Percentiles rank a stretch among this genome's conserved stretches.
Evolutionary conservation across 345 rosid species (phyloP).

Genomic region (Eucalyptus tenuipes): DNA sequence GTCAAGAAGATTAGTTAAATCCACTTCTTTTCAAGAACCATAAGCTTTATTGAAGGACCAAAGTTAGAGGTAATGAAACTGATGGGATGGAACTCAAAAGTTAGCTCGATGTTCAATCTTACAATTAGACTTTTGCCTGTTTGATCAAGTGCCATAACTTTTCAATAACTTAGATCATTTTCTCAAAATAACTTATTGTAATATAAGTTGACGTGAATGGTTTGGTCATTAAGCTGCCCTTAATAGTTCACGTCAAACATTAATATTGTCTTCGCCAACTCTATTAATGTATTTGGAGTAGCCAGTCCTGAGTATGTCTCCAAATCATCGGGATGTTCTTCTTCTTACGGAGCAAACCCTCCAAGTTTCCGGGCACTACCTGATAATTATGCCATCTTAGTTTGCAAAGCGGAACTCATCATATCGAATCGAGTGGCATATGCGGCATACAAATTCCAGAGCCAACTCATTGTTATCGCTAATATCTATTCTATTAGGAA

Average conservation of each 20-base stretch:
- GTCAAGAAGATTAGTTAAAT: not conserved
- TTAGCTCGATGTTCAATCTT: not conserved
- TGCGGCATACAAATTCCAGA: not conserved
- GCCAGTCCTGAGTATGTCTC: not conserved
- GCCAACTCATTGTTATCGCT: not conserved
- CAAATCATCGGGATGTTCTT: not conserved
- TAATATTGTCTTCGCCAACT: not conserved
- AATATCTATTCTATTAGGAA: not conserved
- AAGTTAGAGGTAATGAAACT: not conserved
- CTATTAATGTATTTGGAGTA: not conserved
- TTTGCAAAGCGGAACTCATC: not conserved
- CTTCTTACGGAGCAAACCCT: not conserved
- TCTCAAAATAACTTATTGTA: not conserved
- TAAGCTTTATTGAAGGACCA: not conserved
- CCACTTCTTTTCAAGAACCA: not conserved
- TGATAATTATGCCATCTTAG: not conserved
- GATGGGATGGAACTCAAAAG: not conserved
- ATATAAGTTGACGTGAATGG: not conserved
- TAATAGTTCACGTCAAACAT: not conserved
- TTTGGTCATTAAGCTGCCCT: not conserved
- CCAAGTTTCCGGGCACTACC: not conserved
- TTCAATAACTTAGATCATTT: not conserved
- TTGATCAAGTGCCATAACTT: not conserved
- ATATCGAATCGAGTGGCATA: not conserved
- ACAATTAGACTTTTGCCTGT: not conserved